phyloP scores from a whole-genome alignment of 2,329 filamentous ascomycete species.

The Fusarium sp. region DNA sequence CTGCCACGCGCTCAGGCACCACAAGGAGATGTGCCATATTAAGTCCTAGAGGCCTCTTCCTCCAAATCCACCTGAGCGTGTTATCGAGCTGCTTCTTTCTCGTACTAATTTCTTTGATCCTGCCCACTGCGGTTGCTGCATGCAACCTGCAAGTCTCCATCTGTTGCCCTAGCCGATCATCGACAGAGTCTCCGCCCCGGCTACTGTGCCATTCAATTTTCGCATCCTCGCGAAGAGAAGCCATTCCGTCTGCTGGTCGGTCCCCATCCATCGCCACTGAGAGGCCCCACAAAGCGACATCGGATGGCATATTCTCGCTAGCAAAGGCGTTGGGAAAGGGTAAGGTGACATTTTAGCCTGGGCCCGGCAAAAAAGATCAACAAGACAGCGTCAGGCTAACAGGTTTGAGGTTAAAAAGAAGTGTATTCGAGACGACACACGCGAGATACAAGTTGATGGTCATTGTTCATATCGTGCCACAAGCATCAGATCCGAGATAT shows the following conservation, averaged over 20 bases:
- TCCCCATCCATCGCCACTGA: background rate
- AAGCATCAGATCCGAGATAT: background rate
- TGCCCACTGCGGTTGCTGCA: conserved; percentile 7
- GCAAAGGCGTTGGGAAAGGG: background rate
- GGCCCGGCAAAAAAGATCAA: background rate
- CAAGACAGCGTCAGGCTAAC: background rate
- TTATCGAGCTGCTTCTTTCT: conserved; percentile 4
- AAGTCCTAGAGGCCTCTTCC: background rate
- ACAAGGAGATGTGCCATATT: conserved; percentile 8
- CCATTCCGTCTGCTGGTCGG: background rate
- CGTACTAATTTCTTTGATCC: background rate
- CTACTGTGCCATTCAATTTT: conserved; percentile 1
- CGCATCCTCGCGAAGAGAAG: background rate
- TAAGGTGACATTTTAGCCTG: conserved; percentile 6
- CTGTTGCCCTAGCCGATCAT: background rate
- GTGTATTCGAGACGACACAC: background rate
- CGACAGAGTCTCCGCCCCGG: background rate
- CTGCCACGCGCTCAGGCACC: conserved; percentile 5
- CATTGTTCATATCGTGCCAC: background rate
- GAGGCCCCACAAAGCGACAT: conserved; percentile 4
- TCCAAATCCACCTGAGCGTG: background rate
- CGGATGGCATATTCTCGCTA: background rate
- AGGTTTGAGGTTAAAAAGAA: background rate
- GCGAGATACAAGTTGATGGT: background rate
- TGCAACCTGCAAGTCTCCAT: conserved; percentile 28